These are phyloP conservation scores for Alloteropsis angusta DNA, from an alignment of 202 grass and related monocot species.

Conservation along the genomic window DNA sequence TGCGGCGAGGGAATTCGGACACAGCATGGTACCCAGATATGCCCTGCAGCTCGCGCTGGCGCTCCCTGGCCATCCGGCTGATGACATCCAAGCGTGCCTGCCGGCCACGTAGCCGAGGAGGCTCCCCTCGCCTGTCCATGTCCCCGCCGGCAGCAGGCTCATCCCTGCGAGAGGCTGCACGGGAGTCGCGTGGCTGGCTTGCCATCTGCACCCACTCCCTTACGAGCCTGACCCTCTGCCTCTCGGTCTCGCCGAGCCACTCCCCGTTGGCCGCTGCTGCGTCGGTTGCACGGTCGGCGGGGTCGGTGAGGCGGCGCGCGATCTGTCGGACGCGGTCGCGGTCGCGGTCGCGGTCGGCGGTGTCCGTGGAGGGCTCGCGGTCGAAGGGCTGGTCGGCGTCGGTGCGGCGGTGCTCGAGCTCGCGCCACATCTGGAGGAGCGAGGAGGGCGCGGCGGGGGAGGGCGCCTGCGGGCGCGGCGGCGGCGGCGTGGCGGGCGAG, in stretches of 20 bases:
- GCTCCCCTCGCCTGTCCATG: conserved; percentile 48
- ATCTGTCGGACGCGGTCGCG: conserved; percentile 61
- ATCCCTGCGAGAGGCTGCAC: conserved; percentile 28
- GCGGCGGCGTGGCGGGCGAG: conserved; percentile 32
- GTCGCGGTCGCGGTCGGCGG: conserved; percentile 48
- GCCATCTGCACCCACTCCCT: conserved; percentile 98
- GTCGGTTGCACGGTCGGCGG: background rate
- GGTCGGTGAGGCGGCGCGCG: conserved; percentile 47
- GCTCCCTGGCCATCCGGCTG: conserved; percentile 63
- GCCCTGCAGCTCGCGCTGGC: conserved; percentile 75
- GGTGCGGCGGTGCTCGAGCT: conserved; percentile 60
- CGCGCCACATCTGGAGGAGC: conserved; percentile 98
- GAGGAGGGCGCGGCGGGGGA: conserved; percentile 35
- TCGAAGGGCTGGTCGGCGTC: conserved; percentile 32
- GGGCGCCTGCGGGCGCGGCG: conserved; percentile 30
- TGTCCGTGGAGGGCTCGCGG: conserved; percentile 49
- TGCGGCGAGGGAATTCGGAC: conserved; percentile 58
- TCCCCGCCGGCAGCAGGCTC: conserved; percentile 7
- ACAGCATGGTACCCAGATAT: conserved; percentile 65
- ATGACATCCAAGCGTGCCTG: conserved; percentile 75
- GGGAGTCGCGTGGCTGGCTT: conserved; percentile 61
- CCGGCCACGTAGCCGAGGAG: conserved; percentile 53
- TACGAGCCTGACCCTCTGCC: conserved; percentile 79
- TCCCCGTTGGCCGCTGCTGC: conserved; percentile 35
- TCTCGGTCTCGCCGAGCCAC: conserved; percentile 82